Base-by-base conservation (phyloP, 2,329 filamentous ascomycete genomes). In the Lachnellula suecica region DNA sequence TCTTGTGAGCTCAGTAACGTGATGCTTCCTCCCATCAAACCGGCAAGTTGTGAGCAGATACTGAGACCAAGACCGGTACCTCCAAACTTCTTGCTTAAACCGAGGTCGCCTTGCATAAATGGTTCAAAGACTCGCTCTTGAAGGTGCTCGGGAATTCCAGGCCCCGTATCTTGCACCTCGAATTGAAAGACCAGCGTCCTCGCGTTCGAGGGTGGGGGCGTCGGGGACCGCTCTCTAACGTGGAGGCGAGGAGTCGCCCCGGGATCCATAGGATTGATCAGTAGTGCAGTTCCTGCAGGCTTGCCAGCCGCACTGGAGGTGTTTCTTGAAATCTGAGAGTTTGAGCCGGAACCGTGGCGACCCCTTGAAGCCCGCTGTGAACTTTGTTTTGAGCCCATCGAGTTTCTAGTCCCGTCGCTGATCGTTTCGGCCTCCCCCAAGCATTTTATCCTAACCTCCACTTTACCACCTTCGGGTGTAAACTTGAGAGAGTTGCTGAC, bases 401-500 rank as follows among this genome's bases (percentile, higher is more conserved):
- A 65, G 41, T 63, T 62, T 34, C 65, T 59, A 48, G 63, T 63
- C 8, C 50, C 52, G 15, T 64, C 62, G 17, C 54, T 49, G 4
- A 35, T 24, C 7, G 20, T 31, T 27, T 67, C 65, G 13, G 52
- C 69, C 63, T 89, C 87, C 7, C 85, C 81, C 0, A 88, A 61
- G 62, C 89, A 95, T 58, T 82, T 83, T 52, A 97, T 91, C 7
- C 84, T 82, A 8, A 96, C 80, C 23, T 84, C 79, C 3, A 97
- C 89, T 25, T 78, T 85, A 7, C 91, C 91, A 1, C 85, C 85
- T 6, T 82, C 70, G 0, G 90, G 88, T 0, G 92, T 96, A 65
- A 97, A 96, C 67, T 97, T 97, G 40, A 96, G 74, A 68, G 88
- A 90, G 72, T 97, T 97, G 70, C 88, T 92, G 43, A 96, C 90